A percentile compares a stretch with the other conserved stretches of the same genome.
Conservation (phyloP, 1,139 yeast genomes). For the Suhomyces bokatorum region DNA sequence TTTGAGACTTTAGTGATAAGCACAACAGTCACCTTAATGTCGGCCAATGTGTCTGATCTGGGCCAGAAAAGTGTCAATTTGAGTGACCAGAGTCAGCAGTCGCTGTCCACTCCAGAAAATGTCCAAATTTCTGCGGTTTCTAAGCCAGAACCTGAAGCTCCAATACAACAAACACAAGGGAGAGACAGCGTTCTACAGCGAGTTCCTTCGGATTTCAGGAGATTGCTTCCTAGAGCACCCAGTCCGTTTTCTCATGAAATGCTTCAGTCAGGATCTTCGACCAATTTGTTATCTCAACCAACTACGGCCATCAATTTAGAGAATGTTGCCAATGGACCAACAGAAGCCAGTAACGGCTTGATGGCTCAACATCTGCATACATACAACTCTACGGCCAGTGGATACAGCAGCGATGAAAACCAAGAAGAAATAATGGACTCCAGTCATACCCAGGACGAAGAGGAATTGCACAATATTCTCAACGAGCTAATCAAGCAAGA, state of each 20-base stretch:
- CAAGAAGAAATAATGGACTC: slow-evolving; percentile 12
- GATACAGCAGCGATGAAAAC: slow-evolving; percentile 11
- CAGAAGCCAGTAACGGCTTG: slow-evolving; percentile 6
- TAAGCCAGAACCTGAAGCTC: not conserved
- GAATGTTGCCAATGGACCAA: slow-evolving; percentile 14
- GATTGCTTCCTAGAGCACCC: slow-evolving; percentile 3
- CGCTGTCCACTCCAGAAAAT: not conserved
- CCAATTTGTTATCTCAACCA: slow-evolving; percentile 15
- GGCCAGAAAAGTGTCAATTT: not conserved
- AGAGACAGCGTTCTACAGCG: not conserved
- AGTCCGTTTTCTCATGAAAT: not conserved
- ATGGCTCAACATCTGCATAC: slow-evolving; percentile 7
- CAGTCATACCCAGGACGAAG: slow-evolving; percentile 26
- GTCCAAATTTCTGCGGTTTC: not conserved
- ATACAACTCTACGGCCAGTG: not conserved
- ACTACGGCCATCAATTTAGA: slow-evolving; percentile 25
- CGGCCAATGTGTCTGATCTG: not conserved
- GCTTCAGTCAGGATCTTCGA: not conserved
- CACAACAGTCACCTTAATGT: not conserved
- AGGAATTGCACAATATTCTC: slow-evolving; percentile 30
- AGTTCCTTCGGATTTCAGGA: slow-evolving; percentile 1
- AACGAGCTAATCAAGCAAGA: slow-evolving; percentile 27
- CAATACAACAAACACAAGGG: not conserved
- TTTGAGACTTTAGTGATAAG: not conserved
- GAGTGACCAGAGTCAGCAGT: not conserved